Percentiles rank a stretch among this genome's conserved stretches.
Conservation (phyloP, 2,329 filamentous ascomycete genomes). For the Colletotrichum eleusines region DNA sequence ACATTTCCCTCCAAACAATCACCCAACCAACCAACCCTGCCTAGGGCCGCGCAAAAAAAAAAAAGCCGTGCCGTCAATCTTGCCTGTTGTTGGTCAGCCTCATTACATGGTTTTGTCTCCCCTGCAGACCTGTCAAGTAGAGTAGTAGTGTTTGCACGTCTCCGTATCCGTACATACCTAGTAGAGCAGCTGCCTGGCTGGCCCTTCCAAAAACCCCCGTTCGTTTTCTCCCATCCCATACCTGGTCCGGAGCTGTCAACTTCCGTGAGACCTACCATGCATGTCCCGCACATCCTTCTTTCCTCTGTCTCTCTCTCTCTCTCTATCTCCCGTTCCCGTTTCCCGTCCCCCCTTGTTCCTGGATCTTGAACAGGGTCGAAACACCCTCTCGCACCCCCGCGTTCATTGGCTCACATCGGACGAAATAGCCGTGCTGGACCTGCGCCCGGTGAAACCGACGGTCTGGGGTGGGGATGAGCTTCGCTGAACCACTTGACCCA, state of each 20-base stretch:
- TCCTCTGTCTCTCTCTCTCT: background rate
- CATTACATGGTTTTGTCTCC: background rate
- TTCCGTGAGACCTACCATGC: background rate
- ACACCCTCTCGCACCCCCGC: background rate
- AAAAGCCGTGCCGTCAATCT: background rate
- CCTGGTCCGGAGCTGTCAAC: background rate
- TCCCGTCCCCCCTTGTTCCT: background rate
- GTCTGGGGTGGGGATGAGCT: background rate
- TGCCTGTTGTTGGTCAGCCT: background rate
- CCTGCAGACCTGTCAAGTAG: background rate
- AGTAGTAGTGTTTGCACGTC: background rate
- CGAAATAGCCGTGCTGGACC: background rate
- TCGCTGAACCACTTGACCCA: background rate
- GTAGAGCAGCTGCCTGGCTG: background rate
- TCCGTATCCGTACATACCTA: background rate
- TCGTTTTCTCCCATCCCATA: background rate
- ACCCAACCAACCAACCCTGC: too few species aligned
- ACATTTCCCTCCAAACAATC: background rate
- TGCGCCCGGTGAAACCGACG: constrained; percentile 30
- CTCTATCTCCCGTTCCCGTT: background rate
- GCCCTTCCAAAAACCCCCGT: background rate
- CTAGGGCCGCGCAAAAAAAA: background rate
- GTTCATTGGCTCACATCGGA: constrained; percentile 2
- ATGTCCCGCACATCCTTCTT: background rate
- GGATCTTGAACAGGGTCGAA: background rate